Percentiles rank a stretch among this genome's conserved stretches.
phyloP scores from a whole-genome alignment of 768 basidiomycete genomes.

The Strobilomyces confusus region DNA sequence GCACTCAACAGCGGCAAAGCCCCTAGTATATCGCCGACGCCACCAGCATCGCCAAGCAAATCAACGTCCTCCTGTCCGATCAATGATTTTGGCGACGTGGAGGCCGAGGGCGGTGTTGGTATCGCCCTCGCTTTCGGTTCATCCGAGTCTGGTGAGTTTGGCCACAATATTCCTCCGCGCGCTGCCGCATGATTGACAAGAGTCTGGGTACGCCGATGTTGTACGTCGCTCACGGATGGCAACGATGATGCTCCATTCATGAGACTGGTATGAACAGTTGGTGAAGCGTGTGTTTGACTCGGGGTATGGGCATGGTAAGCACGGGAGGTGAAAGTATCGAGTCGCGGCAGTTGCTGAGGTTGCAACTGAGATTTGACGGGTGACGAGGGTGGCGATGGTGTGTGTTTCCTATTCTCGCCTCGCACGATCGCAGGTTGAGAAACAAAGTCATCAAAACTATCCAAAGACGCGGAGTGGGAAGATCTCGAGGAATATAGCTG shows the following conservation, averaged over 20 bases:
- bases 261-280: constrained; percentile 14
- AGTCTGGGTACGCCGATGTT: constrained; percentile 55
- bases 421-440: constrained; percentile 23
- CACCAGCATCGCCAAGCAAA: constrained; percentile 16
- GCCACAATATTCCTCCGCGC: constrained; percentile 39
- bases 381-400: constrained; percentile 46
- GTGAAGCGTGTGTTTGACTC: constrained; percentile 12
- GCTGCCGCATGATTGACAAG: constrained; percentile 56
- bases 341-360: constrained; percentile 1
- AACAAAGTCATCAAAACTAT: constrained; percentile 49
- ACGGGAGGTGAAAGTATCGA: constrained; percentile 15
- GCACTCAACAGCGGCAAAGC: not conserved
- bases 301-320: constrained; percentile 18
- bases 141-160: constrained; percentile 20
- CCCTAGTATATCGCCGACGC: not conserved
- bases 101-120: constrained; percentile 23
- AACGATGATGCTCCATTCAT: constrained; percentile 6
- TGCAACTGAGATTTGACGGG: constrained; percentile 31
- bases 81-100: constrained; percentile 1
- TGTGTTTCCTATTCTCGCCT: constrained; percentile 25
- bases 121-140: constrained; percentile 27
- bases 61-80: constrained; percentile 8
- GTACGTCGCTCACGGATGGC: constrained; percentile 34
- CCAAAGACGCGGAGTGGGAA: constrained; percentile 31
- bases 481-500: constrained; percentile 17